Conservation (phyloP, 1,139 yeast species). For the Pneumocystis canis region DNA sequence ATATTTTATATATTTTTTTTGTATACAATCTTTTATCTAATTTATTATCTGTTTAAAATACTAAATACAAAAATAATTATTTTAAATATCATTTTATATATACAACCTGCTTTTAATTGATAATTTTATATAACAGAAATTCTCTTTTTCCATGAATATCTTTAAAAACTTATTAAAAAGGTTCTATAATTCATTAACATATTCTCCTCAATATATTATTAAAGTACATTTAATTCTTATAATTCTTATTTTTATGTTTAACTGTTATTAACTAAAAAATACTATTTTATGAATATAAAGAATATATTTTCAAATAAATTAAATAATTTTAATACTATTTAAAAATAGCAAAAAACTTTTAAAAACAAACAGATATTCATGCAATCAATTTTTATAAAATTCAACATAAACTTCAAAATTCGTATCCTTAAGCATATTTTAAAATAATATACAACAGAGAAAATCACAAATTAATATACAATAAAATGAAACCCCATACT, state of each 20-base stretch:
- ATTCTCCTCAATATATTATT: too few relatives aligned
- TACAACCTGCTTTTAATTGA: too few relatives aligned
- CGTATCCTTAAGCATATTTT: neutral
- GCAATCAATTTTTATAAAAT: neutral
- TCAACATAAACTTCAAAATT: neutral
- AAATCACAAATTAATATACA: neutral
- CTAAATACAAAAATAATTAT: neutral
- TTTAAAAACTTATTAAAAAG: too few relatives aligned
- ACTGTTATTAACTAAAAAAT: neutral
- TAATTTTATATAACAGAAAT: too few relatives aligned
- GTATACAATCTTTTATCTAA: neutral
- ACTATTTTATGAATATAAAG: neutral
- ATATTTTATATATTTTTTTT: neutral
- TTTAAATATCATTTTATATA: neutral
- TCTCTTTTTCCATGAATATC: too few relatives aligned
- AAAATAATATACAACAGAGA: neutral
- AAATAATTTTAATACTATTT: neutral
- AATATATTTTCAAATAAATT: neutral
- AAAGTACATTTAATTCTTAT: too few relatives aligned
- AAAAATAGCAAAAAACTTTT: too few relatives aligned
- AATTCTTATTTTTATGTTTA: neutral
- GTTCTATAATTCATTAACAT: too few relatives aligned
- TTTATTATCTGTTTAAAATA: neutral
- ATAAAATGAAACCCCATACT: neutral
- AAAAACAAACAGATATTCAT: neutral